phyloP scores from a whole-genome alignment of 768 basidiomycete species.

The Rhodotorula diobovata region DNA sequence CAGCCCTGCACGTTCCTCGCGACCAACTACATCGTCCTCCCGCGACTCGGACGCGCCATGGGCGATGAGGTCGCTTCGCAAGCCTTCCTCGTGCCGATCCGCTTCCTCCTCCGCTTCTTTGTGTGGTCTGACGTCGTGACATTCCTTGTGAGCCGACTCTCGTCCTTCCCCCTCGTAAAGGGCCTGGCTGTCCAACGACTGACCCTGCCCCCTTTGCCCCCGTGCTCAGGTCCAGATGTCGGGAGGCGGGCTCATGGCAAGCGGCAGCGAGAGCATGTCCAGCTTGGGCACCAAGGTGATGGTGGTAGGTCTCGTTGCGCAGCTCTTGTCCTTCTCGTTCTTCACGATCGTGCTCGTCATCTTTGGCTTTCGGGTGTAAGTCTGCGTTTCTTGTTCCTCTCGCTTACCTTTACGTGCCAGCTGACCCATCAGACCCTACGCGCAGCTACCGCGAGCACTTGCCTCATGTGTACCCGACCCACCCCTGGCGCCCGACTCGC shows the following conservation, averaged over 20 bases:
- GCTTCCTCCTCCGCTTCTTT: slow-evolving; percentile 58
- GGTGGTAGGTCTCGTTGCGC: slow-evolving; percentile 29
- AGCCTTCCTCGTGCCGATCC: slow-evolving; percentile 16
- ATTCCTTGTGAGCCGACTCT: slow-evolving; percentile 8
- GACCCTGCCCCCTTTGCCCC: no score
- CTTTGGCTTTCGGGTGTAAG: slow-evolving; percentile 8
- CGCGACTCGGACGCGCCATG: slow-evolving; percentile 58
- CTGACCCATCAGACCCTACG: background rate
- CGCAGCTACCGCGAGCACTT: background rate
- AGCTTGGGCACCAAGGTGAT: slow-evolving; percentile 9
- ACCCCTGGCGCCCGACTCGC: background rate
- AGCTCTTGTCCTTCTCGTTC: slow-evolving; percentile 29
- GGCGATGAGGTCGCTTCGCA: slow-evolving; percentile 24
- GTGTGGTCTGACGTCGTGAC: slow-evolving; percentile 45
- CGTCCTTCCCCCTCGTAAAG: no score
- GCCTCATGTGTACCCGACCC: background rate
- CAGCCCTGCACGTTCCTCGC: slow-evolving; percentile 34
- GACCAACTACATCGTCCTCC: slow-evolving; percentile 51
- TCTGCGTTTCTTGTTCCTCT: background rate
- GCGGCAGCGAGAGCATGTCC: background rate
- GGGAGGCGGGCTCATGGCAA: slow-evolving; percentile 5
- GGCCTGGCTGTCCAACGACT: no score
- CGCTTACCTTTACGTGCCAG: no score
- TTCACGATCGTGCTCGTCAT: slow-evolving; percentile 28
- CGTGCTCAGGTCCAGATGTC: slow-evolving; percentile 3